Evolutionary conservation across 2,329 filamentous ascomycete genomes (phyloP).

Genomic region (Hirsutella thompsonii): DNA sequence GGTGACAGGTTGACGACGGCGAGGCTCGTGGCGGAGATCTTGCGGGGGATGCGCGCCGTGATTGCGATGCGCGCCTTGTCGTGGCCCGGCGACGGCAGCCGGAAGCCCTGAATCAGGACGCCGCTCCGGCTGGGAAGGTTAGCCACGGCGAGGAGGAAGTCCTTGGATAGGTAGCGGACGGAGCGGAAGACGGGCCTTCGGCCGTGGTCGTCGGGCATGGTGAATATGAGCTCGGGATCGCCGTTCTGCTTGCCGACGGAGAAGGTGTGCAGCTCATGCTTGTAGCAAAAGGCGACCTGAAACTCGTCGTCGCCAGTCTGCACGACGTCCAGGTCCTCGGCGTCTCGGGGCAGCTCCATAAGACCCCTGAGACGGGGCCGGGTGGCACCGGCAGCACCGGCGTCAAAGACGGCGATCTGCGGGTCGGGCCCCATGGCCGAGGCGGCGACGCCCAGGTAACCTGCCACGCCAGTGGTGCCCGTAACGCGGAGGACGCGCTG

Average conservation of each 20-base stretch:
- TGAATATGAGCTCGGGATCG: slow-evolving; percentile 42
- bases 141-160: slow-evolving; percentile 42
- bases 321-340: slow-evolving; percentile 56
- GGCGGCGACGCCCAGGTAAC: slow-evolving; percentile 63
- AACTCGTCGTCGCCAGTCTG: slow-evolving; percentile 51
- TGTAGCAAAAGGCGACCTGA: slow-evolving; percentile 66
- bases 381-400: slow-evolving; percentile 35
- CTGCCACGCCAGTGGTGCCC: too few relatives aligned
- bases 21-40: slow-evolving; percentile 63
- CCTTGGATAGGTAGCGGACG: slow-evolving; percentile 44
- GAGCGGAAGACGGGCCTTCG: slow-evolving; percentile 40
- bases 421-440: slow-evolving; percentile 64
- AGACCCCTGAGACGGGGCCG: slow-evolving; percentile 32
- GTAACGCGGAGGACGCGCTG: slow-evolving; percentile 46
- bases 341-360: slow-evolving; percentile 40
- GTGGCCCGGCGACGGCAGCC: slow-evolving; percentile 29
- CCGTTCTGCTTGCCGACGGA: slow-evolving; percentile 37
- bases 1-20: slow-evolving; percentile 59
- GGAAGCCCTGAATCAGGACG: slow-evolving; percentile 41
- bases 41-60: slow-evolving; percentile 46
- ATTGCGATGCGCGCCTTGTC: slow-evolving; percentile 35
- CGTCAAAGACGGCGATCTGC: slow-evolving; percentile 70
- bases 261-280: slow-evolving; percentile 59
- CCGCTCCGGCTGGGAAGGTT: slow-evolving; percentile 48
- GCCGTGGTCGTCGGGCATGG: slow-evolving; percentile 34